Percentiles rank a stretch among this genome's conserved stretches.
These are phyloP conservation scores for Talaromyces borbonicus DNA, from an alignment of 495 filamentous ascomycete genomes.

Conservation along the genomic window DNA sequence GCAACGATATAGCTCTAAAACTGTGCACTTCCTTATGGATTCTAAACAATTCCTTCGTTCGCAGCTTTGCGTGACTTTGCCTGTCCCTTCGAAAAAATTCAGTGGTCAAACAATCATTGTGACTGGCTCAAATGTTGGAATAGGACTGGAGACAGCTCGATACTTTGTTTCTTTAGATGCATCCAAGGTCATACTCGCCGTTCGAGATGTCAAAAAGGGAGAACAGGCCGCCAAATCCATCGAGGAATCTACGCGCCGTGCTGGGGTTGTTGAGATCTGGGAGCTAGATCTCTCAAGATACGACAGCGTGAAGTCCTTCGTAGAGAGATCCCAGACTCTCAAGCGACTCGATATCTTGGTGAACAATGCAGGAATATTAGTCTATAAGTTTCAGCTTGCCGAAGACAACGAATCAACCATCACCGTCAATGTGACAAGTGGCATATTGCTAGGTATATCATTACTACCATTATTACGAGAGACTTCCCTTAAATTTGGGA, in stretches of 20 bases:
- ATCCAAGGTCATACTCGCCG: constrained; percentile 11
- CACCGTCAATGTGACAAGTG: constrained; percentile 34
- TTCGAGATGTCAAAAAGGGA: constrained; percentile 21
- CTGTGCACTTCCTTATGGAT: not conserved
- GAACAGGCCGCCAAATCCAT: constrained; percentile 21
- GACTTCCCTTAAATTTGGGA: constrained; percentile 10
- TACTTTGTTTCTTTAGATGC: constrained; percentile 16
- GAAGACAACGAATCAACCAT: constrained; percentile 31
- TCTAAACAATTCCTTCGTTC: not conserved
- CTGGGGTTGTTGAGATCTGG: constrained; percentile 24
- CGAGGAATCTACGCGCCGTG: constrained; percentile 40
- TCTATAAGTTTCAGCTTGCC: constrained; percentile 8
- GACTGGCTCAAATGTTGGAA: constrained; percentile 28
- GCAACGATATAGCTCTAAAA: not conserved
- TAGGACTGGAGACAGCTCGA: constrained; percentile 22
- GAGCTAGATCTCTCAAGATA: constrained; percentile 35
- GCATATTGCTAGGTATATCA: constrained; percentile 22
- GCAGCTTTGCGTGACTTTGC: constrained; percentile 40
- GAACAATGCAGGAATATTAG: constrained; percentile 60
- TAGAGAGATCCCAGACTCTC: constrained; percentile 25
- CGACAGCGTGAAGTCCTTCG: constrained; percentile 24
- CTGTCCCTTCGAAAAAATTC: constrained; percentile 60
- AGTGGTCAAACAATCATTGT: constrained; percentile 32
- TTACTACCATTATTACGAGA: constrained; percentile 15
- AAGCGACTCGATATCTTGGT: constrained; percentile 53